Evolutionary conservation across 257 asterid species (phyloP).

Genomic region (Coffea eugenioides): DNA sequence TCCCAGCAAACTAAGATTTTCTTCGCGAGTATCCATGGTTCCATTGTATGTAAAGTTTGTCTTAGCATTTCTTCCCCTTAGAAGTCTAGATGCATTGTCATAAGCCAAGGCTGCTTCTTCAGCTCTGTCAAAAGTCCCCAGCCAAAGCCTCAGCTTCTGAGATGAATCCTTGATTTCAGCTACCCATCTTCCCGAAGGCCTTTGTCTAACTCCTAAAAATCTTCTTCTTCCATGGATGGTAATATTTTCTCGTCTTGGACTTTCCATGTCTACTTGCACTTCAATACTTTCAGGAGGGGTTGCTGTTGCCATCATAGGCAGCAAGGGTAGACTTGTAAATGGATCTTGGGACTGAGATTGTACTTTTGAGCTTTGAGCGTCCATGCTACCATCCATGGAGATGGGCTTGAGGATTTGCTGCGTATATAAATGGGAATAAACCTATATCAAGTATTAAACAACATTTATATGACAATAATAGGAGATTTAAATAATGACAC

Average conservation of each 20-base stretch:
- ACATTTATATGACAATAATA: slow-evolving; percentile 3
- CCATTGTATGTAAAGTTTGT: slow-evolving; percentile 31
- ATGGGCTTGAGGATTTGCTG: background rate
- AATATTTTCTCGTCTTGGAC: background rate
- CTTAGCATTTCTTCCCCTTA: slow-evolving; percentile 36
- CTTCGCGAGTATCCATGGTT: slow-evolving; percentile 16
- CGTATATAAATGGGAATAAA: no score
- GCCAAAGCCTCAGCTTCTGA: slow-evolving; percentile 39
- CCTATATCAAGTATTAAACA: no score
- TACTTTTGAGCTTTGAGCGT: slow-evolving; percentile 21
- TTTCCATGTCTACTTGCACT: background rate
- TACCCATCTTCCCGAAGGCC: slow-evolving; percentile 44
- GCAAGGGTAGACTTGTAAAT: background rate
- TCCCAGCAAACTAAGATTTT: slow-evolving; percentile 18
- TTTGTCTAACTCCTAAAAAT: slow-evolving; percentile 38
- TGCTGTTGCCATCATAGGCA: background rate
- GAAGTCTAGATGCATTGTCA: slow-evolving; percentile 32
- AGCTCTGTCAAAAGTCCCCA: slow-evolving; percentile 35
- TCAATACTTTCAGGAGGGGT: slow-evolving; percentile 4
- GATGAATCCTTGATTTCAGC: slow-evolving; percentile 37
- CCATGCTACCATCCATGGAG: slow-evolving; percentile 10
- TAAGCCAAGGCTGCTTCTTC: slow-evolving; percentile 46
- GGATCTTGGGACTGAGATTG: slow-evolving; percentile 13
- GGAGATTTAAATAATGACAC: slow-evolving; percentile 1
- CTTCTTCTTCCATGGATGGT: slow-evolving; percentile 16